Base-by-base conservation (phyloP, 495 filamentous ascomycete genomes). In the Elasticomyces elasticus region DNA sequence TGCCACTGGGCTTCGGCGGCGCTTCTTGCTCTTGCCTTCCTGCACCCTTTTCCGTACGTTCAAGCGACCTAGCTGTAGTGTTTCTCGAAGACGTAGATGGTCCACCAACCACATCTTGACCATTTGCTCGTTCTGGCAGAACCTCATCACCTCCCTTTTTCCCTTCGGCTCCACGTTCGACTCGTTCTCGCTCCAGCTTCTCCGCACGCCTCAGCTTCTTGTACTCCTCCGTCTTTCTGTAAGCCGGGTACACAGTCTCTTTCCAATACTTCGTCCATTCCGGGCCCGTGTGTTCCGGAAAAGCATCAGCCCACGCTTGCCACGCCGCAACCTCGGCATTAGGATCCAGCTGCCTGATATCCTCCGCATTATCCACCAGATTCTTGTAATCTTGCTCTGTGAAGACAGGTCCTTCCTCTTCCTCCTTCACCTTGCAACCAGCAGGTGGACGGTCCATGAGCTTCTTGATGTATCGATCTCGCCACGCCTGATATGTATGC, bases 401-500 rank as follows among this genome's bases (percentile, higher is more conserved):
- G 40, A 44, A 44, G 31, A 4, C 19, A 17, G 22, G 3, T 12
- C 13, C 42, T 7, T 45, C 42, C 24, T 17, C 52, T 15, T 60
- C 37, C 27, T 56, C 56, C 13, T 23, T 40, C 2, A 53, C 15
- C 17, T 33, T 17, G 43, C 52, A 43, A 10, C 50, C 56, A 52
- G 54, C 72, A 52, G 74, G 70, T 45, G 74, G 66, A 27, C 58
- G 67, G 62, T 54, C 46, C 43, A 68, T 69, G 5, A 88, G 54
- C 13, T 71, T 64, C 61, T 83, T 87, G 19, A 84, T 48, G 63
- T 81, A 89, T 4, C 82, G 76, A 66, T 81, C 76, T 49, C 84
- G 76, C 81, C 82, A 89, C 2, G 84, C 84, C 62, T 89, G 83
- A 58, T 69, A 81, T 15, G 85, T 75, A 64, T 89, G 86, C 27